Percentiles rank a stretch among this genome's conserved stretches.
Evolutionary conservation across 176 grass and related monocot species (phyloP).

Genomic region (Oryza punctata): DNA sequence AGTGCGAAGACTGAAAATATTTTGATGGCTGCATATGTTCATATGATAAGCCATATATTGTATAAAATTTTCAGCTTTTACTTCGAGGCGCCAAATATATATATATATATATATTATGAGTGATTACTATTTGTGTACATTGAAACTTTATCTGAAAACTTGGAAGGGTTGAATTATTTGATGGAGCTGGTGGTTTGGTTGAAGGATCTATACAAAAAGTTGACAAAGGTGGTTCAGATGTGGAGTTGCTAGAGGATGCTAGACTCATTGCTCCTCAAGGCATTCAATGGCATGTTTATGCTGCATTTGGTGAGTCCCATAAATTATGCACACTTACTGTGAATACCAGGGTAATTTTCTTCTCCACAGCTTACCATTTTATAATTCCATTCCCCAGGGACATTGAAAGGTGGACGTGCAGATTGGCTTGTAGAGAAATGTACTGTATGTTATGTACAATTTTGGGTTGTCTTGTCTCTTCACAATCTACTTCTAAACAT

Average conservation of each 20-base stretch:
- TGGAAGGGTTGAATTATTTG: constrained; percentile 81
- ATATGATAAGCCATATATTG: background rate
- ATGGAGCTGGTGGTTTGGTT: constrained; percentile 72
- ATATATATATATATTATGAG: background rate
- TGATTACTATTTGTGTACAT: background rate
- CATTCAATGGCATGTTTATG: constrained; percentile 85
- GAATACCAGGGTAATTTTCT: background rate
- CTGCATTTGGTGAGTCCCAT: constrained; percentile 75
- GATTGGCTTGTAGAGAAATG: constrained; percentile 99
- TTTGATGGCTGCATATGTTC: background rate
- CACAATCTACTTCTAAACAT: constrained; percentile 27
- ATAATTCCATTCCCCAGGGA: constrained; percentile 54
- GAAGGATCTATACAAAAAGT: constrained; percentile 83
- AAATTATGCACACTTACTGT: background rate
- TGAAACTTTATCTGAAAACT: constrained; percentile 22
- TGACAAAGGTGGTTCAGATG: constrained; percentile 62
- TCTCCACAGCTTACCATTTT: constrained; percentile 23
- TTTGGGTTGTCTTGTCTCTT: constrained; percentile 22
- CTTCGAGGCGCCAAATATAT: background rate
- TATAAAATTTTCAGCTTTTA: background rate
- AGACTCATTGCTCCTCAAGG: constrained; percentile 63
- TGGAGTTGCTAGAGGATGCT: constrained; percentile 66
- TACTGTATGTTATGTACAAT: constrained; percentile 79
- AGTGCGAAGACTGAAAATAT: background rate
- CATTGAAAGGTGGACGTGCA: constrained; percentile 84